Conservation (phyloP, 1,284 basidiomycete genomes). For the Pseudozyma thailandica region DNA sequence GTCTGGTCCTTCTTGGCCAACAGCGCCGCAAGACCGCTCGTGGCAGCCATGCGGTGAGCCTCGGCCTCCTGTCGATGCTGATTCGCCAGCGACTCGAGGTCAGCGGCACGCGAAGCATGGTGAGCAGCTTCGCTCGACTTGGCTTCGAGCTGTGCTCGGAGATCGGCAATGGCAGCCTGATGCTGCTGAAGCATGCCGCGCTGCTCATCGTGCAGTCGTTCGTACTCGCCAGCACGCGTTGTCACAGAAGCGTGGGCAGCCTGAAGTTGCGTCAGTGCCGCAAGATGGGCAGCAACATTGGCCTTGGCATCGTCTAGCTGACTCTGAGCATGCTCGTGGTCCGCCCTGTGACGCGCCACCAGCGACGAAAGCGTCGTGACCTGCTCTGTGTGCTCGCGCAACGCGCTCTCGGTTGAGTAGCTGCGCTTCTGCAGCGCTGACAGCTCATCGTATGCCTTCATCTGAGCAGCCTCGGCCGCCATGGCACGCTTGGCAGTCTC, state of each 20-base stretch:
- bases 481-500: constrained; percentile 86
- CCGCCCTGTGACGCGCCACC: constrained; percentile 81
- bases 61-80: constrained; percentile 70
- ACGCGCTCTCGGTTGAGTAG: constrained; percentile 74
- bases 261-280: constrained; percentile 85
- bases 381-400: constrained; percentile 83
- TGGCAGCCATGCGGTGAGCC: constrained; percentile 60
- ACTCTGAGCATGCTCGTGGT: constrained; percentile 75
- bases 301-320: constrained; percentile 76
- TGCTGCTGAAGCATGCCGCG: constrained; percentile 60
- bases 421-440: constrained; percentile 79
- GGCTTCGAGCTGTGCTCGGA: constrained; percentile 76
- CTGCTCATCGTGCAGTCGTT: constrained; percentile 74
- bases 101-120: constrained; percentile 79
- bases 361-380: constrained; percentile 80
- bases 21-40: constrained; percentile 58
- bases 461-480: constrained; percentile 81
- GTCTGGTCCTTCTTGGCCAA: constrained; percentile 55
- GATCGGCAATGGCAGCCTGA: constrained; percentile 78
- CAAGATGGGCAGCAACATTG: constrained; percentile 81
- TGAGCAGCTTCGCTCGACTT: constrained; percentile 48
- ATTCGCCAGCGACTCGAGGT: constrained; percentile 76
- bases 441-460: constrained; percentile 77
- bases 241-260: constrained; percentile 80
- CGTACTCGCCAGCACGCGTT: constrained; percentile 82